Evolutionary conservation across 768 basidiomycete species (phyloP), one percentile per base, ranked within the genome.

Genomic region (Porpolomopsis calyptriformis): DNA sequence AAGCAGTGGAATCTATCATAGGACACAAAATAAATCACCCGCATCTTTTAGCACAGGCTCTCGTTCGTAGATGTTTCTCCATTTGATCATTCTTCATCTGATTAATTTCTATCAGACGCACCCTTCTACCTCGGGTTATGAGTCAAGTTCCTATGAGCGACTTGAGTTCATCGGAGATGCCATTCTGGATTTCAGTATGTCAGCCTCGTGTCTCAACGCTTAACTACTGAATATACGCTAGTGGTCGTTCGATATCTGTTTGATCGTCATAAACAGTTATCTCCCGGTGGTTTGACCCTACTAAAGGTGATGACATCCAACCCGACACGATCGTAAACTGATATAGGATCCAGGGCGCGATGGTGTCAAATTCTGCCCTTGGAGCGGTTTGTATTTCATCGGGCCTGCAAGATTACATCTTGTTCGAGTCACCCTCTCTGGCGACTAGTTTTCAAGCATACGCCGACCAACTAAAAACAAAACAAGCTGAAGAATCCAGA

Each of bases 141-240:
- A 80, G 46, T 65, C 70, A 29, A 74, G 70, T 11, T 74, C 74
- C 14, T 84, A 85, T 55, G 84, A 88, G 55, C 70, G 84, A 47
- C 70, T 91, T 27, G 87, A 90, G 59, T 92, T 90, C 57, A 68
- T 90, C 33, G 89, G 89, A 10, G 89, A 92, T 63, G 85, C 85
- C 1, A 76, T 92, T 42, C 72, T 92, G 20, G 89, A 91, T 60
- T 84, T 87, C 48, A 62, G 88, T 90, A 55, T 45, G 85, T 66
- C 10, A 18, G 24, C 19, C 23, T 34, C 43, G 40, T 31, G 24
- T 46, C 23, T 38, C 40, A 43, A 23, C 25, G 36, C n/a, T 34
- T 43, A 38, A 50, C 37, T 43, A 37, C 36, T 16, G 50, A 44
- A 49, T 24, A 53, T 27, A 39, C 38, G 14, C 41, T 52, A 90